Evolutionary conservation across 352 stramenopile genomes (phyloP).

Genomic region (Globisporangium paddicum): DNA sequence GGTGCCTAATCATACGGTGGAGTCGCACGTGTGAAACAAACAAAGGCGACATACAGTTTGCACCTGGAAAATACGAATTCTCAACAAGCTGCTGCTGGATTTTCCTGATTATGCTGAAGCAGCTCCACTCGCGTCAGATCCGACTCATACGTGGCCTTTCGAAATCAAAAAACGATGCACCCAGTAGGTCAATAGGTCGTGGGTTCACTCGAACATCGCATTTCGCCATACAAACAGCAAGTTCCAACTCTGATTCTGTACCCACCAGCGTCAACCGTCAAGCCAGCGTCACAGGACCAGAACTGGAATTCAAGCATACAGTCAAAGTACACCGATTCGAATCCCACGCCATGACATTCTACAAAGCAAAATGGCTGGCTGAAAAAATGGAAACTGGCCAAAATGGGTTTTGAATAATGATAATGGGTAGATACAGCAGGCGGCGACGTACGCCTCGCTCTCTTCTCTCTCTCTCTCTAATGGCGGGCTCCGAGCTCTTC

Average conservation of each 20-base stretch:
- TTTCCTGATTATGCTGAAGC: too few relatives aligned
- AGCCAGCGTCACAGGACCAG: background rate
- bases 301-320: background rate
- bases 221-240: background rate
- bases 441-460: background rate
- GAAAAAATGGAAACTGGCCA: background rate
- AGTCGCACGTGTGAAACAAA: too few relatives aligned
- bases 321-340: background rate
- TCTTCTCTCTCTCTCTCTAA: background rate
- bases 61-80: too few relatives aligned
- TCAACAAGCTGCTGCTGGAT: background rate
- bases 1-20: too few relatives aligned
- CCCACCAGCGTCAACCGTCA: background rate
- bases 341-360: background rate
- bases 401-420: constrained; percentile 8
- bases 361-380: background rate
- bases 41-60: too few relatives aligned
- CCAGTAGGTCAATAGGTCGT: background rate
- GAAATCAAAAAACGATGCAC: background rate
- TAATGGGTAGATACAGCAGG: constrained; percentile 5
- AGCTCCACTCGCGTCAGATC: too few relatives aligned
- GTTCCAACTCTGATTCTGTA: background rate
- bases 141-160: background rate
- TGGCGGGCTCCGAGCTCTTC: constrained; percentile 10
- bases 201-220: constrained; percentile 1